phyloP scores from a whole-genome alignment of 139 green algal species.

The Spirogloea muscicola region DNA sequence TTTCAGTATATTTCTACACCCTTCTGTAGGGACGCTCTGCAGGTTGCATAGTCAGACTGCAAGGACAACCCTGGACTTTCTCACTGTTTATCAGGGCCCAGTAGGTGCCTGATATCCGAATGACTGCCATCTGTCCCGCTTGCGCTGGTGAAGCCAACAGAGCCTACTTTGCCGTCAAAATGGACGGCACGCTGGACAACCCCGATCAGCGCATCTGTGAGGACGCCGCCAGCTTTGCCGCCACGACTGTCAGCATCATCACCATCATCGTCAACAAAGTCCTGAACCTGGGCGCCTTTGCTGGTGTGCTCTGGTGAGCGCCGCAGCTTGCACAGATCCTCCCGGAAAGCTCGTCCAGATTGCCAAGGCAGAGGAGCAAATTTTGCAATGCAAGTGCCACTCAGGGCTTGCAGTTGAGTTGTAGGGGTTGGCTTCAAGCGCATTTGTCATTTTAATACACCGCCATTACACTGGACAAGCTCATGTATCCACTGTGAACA shows the following conservation, averaged over 20 bases:
- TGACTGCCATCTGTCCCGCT: constrained; percentile 3
- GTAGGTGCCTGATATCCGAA: background rate
- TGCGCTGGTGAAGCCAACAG: constrained; percentile 6
- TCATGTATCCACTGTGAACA: too few species aligned
- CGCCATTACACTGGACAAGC: too few species aligned
- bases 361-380: background rate
- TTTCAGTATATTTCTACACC: background rate
- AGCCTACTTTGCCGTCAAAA: constrained; percentile 28
- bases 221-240: constrained; percentile 73
- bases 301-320: constrained; percentile 54
- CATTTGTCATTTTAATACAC: too few species aligned
- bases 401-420: background rate
- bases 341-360: background rate
- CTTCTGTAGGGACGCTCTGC: background rate
- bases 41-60: background rate
- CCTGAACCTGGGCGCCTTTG: constrained; percentile 76
- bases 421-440: too few species aligned
- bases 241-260: constrained; percentile 58
- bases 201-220: constrained; percentile 80
- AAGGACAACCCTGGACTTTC: background rate
- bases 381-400: background rate
- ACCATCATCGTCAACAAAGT: constrained; percentile 69
- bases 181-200: constrained; percentile 46
- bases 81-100: background rate
- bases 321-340: background rate